Evolutionary conservation across 805 yeast genomes (phyloP), one percentile per base, ranked within the genome.

Genomic region (Ogataea dorogensis): DNA sequence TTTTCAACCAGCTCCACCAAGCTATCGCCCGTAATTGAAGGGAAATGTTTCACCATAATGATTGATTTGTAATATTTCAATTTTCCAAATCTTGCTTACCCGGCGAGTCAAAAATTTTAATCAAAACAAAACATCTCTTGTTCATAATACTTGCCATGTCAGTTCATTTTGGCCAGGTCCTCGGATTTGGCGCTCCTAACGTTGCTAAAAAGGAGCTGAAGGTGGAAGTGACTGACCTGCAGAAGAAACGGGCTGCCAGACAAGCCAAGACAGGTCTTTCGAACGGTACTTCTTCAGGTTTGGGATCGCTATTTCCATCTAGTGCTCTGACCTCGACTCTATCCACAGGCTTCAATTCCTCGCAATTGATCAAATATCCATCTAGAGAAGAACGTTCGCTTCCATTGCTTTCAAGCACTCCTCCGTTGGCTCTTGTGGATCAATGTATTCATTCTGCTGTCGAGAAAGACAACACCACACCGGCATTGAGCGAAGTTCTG

Each of bases 361-460:
- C 40, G 7, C 49, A 44, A 20, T 29, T 47, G 23, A 36, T 51
- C 33, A 47, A 47, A 25, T 50, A 49, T 23, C 50, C 45, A 29
- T 29, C 48, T 6, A 31, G 38, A 7, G 31, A 31, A 10, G 47
- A 43, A 14, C 40, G 43, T 25, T 64, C 60, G 29, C 62, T 71
- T 14, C 72, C 78, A 20, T 73, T 75, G 39, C 64, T 75, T 40
- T 68, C 76, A 14, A 65, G 68, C 23, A 61, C 77, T 28, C 63
- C 75, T 17, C 78, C 82, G 4, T 57, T 73, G 36, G 71, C 75
- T 43, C 59, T 84, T 38, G 86, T 88, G 1, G 69, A 77, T 33
- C 78, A 78, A 56, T 81, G 76, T 58, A 73, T 84, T 38, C 70
- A 78, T 23, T 71, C 70, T 61, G 73, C 65, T 53, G 81, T 62